phyloP scores from a whole-genome alignment of 2,329 filamentous ascomycete genomes.

The Claviceps sp. region DNA sequence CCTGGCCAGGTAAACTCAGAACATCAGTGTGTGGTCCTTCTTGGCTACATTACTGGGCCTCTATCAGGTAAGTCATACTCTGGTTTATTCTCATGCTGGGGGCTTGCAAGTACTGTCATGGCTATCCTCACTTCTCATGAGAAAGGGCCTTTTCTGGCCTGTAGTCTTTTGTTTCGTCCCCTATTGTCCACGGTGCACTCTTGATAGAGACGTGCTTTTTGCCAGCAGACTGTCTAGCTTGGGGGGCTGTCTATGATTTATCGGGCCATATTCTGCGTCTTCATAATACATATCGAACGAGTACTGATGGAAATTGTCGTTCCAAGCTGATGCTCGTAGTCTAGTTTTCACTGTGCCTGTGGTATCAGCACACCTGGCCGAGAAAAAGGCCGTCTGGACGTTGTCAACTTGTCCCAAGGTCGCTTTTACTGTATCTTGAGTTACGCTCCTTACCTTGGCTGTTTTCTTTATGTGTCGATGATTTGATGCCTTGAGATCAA shows the following conservation, averaged over 20 bases:
- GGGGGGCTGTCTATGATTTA: not conserved
- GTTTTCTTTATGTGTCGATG: not conserved
- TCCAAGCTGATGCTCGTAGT: not conserved
- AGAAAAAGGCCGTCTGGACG: not conserved
- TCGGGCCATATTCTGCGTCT: not conserved
- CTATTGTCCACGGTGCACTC: not conserved
- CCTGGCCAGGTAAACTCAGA: not conserved
- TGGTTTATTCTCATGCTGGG: not conserved
- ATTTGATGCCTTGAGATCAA: not conserved
- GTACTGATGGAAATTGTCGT: not conserved
- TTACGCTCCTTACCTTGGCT: not conserved
- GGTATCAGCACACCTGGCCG: not conserved
- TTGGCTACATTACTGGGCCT: not conserved
- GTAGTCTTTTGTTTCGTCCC: not conserved
- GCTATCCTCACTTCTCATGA: not conserved
- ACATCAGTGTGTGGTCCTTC: not conserved
- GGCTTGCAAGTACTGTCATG: not conserved
- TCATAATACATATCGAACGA: not conserved
- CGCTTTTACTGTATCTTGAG: not conserved
- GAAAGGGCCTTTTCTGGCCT: not conserved
- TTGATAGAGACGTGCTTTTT: not conserved
- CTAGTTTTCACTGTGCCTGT: not conserved
- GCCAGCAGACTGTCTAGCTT: not conserved
- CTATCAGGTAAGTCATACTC: not conserved
- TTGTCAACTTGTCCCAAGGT: not conserved